These are phyloP conservation scores for Aquilaria sinensis DNA, from an alignment of 345 rosid species.

Conservation along the genomic window DNA sequence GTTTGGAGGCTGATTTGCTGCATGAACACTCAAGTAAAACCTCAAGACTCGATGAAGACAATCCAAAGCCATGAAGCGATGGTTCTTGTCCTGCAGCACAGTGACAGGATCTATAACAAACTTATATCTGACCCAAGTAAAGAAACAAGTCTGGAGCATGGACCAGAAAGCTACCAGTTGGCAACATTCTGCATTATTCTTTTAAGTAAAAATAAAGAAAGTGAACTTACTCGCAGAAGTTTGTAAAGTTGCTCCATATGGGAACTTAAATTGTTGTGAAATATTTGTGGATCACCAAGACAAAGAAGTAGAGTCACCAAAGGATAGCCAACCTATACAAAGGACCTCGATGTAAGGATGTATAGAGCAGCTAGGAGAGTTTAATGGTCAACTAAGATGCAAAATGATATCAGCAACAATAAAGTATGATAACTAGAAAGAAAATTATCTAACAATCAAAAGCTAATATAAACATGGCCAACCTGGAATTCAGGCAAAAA, in stretches of 20 bases:
- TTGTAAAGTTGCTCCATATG: conserved; percentile 99
- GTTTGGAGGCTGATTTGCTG: conserved; percentile 87
- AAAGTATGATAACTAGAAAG: too few species aligned
- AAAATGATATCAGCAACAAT: too few species aligned
- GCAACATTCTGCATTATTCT: conserved; percentile 1
- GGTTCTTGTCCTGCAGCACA: conserved; percentile 85
- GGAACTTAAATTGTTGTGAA: conserved; percentile 71
- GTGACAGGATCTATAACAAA: conserved; percentile 1
- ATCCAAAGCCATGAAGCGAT: conserved; percentile 95
- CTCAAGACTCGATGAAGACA: conserved; percentile 97
- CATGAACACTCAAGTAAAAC: conserved; percentile 92
- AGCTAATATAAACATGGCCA: too few species aligned
- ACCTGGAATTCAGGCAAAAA: too few species aligned
- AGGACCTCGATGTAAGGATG: conserved; percentile 18
- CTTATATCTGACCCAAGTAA: too few species aligned
- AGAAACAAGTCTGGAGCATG: too few species aligned
- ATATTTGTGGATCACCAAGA: conserved; percentile 94
- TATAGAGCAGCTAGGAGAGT: background rate
- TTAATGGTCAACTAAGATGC: background rate
- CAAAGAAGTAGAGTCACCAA: conserved; percentile 97
- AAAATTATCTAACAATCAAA: too few species aligned
- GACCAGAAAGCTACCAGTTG: background rate
- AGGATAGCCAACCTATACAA: conserved; percentile 87
- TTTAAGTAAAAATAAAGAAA: conserved; percentile 3
- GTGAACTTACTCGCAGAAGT: conserved; percentile 77